These are phyloP conservation scores for Mycena galericulata DNA, from an alignment of 768 basidiomycete genomes.

Conservation along the genomic window DNA sequence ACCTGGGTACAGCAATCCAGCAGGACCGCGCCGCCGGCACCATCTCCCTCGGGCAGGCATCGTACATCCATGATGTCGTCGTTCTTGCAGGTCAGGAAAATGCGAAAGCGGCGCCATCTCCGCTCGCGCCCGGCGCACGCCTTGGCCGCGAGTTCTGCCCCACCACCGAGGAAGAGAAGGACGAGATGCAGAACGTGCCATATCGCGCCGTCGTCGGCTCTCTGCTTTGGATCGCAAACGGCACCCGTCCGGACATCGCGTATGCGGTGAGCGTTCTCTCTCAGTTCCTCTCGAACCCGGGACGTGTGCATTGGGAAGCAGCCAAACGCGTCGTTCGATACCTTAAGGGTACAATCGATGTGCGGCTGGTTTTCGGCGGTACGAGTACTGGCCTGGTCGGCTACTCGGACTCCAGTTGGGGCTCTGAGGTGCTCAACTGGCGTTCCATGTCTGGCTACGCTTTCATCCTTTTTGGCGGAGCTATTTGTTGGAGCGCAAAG, in stretches of 20 bases:
- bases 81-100: conserved; percentile 14
- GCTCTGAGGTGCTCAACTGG: conserved; percentile 20
- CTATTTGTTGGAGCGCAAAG: conserved; percentile 48
- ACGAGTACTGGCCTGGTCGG: conserved; percentile 29
- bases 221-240: conserved; percentile 42
- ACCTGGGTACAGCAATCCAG: conserved; percentile 21
- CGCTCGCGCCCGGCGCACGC: conserved; percentile 12
- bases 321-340: conserved; percentile 50
- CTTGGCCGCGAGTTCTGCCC: conserved; percentile 21
- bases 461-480: conserved; percentile 43
- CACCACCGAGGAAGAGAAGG: conserved; percentile 15
- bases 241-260: conserved; percentile 39
- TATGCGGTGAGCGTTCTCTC: conserved; percentile 40
- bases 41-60: conserved; percentile 17
- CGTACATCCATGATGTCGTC: conserved; percentile 16
- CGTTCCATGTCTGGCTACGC: conserved; percentile 45
- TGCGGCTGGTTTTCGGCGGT: conserved; percentile 31
- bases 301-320: conserved; percentile 47
- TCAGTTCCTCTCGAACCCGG: conserved; percentile 44
- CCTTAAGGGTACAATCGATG: conserved; percentile 38
- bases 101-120: conserved; percentile 18
- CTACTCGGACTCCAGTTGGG: conserved; percentile 30
- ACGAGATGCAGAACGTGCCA: conserved; percentile 34
- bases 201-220: conserved; percentile 42
- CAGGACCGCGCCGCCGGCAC: conserved; percentile 26